Conservation (phyloP, 345 rosid genomes). For the Anacardium occidentale region DNA sequence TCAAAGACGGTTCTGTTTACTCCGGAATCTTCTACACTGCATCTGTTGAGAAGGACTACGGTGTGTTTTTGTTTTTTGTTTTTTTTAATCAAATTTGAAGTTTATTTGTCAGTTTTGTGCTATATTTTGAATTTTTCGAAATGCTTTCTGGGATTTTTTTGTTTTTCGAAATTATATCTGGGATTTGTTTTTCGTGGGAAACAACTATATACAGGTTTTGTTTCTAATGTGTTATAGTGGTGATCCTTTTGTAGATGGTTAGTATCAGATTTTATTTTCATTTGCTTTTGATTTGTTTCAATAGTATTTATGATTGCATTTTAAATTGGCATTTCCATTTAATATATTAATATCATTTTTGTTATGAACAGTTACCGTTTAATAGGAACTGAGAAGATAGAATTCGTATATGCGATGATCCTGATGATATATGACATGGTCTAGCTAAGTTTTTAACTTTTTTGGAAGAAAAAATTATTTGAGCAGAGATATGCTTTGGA, state of each 20-base stretch:
- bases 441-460: background rate
- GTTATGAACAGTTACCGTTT: background rate
- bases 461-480: background rate
- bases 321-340: background rate
- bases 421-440: background rate
- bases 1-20: slow-evolving; percentile 75
- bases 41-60: slow-evolving; percentile 58
- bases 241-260: slow-evolving; percentile 6
- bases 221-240: slow-evolving; percentile 7
- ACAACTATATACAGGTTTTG: slow-evolving; percentile 12
- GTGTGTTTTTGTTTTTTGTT: slow-evolving; percentile 27
- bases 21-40: slow-evolving; percentile 83
- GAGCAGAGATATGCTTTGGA: background rate
- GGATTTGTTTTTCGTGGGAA: slow-evolving; percentile 19
- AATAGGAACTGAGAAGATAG: background rate
- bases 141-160: slow-evolving; percentile 13
- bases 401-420: background rate
- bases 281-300: background rate
- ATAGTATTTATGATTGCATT: slow-evolving; percentile 9
- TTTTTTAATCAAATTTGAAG: background rate
- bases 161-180: slow-evolving; percentile 12
- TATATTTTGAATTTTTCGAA: slow-evolving; percentile 3
- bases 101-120: background rate
- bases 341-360: background rate
- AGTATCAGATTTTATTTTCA: background rate